Evolutionary conservation across 345 rosid species (phyloP), one percentile per base, ranked within the genome.

Genomic region (Tarenaya hassleriana): DNA sequence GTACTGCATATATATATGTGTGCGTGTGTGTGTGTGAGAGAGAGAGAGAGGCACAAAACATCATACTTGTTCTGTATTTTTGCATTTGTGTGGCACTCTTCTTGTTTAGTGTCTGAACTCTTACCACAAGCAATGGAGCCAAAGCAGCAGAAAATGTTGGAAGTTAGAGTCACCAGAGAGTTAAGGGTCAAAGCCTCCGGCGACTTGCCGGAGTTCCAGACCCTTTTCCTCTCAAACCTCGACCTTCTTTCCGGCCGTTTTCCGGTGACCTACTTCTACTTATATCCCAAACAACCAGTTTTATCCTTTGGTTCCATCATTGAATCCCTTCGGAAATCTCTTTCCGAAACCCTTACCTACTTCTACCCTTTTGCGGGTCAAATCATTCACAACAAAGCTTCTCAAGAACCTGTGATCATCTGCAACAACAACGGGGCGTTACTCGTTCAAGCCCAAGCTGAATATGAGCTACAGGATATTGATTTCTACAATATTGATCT

Each of bases 241-340:
- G 97, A 89, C 73, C 81, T 86, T 37, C 95, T 89, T 17, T 89
- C 90, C 0, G 90, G 95, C 31, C 90, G 95, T 45, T 89, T 83
- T 52, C 94, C 95, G 0, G 80, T 89, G 29, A 79, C 90, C 43
- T 86, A 86, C 74, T 72, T 86, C 50, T 89, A 89, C 74, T 73
- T 89, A 56, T 89, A 75, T 63, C 17, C 52, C 47, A 81, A 69
- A 41, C 63, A 73, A 6, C 52, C 34, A 0, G n/a, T 12, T 9
- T n/a, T 43, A 34, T 53, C 72, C 65, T 62, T 69, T 19, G 9
- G 71, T 5, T 52, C 61, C 35, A 71, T 72, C 6, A 3, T 71
- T 7, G 56, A 74, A 18, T 56, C 78, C 35, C 77, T 85, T 18
- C 71, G 61, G 69, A 31, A 34, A 35, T 79, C 88, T n/a, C 82